phyloP scores from a whole-genome alignment of 2,329 filamentous ascomycete species.

The Tolypocladium album region DNA sequence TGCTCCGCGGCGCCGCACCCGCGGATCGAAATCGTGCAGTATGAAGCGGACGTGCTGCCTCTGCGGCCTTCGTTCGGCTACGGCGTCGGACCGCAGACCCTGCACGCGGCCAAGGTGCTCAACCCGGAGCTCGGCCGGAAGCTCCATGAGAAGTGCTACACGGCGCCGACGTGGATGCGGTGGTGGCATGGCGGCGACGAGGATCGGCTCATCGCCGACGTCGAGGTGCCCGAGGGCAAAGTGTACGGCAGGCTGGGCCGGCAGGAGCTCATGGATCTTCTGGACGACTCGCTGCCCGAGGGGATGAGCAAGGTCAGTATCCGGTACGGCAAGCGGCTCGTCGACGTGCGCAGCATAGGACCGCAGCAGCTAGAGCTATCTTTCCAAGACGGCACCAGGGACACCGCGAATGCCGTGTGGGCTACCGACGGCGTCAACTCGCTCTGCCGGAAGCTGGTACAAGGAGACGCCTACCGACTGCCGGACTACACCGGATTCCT shows the following conservation, averaged over 20 bases:
- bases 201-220: constrained; percentile 1
- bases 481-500: neutral
- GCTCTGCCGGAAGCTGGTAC: neutral
- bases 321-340: constrained; percentile 1
- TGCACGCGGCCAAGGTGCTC: neutral
- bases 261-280: constrained; percentile 1
- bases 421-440: constrained; percentile 2
- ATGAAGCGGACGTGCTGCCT: neutral
- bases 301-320: neutral
- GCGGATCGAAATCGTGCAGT: neutral
- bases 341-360: neutral
- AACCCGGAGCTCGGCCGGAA: neutral
- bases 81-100: neutral
- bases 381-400: neutral
- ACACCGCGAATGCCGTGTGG: constrained; percentile 1
- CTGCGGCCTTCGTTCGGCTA: neutral
- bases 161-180: neutral
- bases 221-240: constrained; percentile 1
- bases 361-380: neutral
- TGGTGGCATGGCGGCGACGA: constrained; percentile 1
- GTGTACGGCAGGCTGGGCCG: neutral
- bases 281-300: constrained; percentile 1
- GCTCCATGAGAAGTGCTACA: constrained; percentile 1
- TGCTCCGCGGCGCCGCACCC: neutral
- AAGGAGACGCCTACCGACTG: neutral